Base-by-base conservation (phyloP, 495 filamentous ascomycete genomes). In the Symbiotaphrina buchneri region DNA sequence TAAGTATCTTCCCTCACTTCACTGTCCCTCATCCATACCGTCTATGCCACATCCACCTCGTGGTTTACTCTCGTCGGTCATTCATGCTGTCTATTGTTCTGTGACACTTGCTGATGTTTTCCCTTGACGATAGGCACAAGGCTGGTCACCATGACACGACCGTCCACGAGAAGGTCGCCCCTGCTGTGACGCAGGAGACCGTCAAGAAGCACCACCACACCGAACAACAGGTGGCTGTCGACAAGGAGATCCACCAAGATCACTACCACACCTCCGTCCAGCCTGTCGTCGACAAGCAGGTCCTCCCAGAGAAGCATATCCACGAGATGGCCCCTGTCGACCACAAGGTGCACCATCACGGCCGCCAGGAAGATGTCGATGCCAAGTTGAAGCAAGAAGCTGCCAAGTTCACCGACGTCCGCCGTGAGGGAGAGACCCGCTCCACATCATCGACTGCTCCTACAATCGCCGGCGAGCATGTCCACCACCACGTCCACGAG, bases 401-500 rank as follows among this genome's bases (percentile, higher is more conserved):
- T 15, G 36, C 47, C 25, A 51, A 59, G 39, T 68, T 68, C 46
- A 54, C 53, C 32, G 53, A 65, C 35, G 48, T 56, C 28, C 54
- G 51, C 14, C 39, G 41, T 7, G 46, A 59, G 5, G 47, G 54
- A n/a, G 54, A 57, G 2, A 61, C 56, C 10, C 47, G 55, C 21
- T 54, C 55, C 37, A 66, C 55, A 13, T 46, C 54, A 19, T 45
- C 50, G 14, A 43, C 48, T 10, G 58, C 48, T 2, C 53, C 60
- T 0, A 48, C 51, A 11, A 46, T 73, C 24, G 50, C 53, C 17
- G 69, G 65, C 22, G 70, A 74, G 47, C 66, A 72, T 39, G 51
- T 69, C 10, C 71, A 74, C 37, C 69, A 74, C 43, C 49, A 41
- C 30, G 55, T 70, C 18, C 58, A 66, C 39, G 66, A 75, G 47